Conservation (phyloP, 148 eudicot species). For the Rhododendron williamsianum region DNA sequence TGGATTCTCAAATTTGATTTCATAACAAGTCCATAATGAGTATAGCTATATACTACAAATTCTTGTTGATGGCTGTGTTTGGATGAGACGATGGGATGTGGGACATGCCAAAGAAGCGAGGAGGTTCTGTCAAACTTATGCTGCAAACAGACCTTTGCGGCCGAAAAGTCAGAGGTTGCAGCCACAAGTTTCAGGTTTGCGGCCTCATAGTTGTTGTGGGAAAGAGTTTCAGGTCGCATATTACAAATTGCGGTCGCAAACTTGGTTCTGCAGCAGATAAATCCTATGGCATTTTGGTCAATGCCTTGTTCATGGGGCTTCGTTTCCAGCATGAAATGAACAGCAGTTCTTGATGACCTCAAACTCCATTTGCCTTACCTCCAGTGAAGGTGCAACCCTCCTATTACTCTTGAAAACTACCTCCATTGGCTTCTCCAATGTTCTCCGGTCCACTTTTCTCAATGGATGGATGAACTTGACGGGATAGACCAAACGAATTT, state of each 20-base stretch:
- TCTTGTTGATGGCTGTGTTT: not conserved
- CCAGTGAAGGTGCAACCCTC: not conserved
- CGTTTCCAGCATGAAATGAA: not conserved
- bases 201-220: not conserved
- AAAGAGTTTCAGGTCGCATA: not conserved
- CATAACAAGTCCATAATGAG: not conserved
- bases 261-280: not conserved
- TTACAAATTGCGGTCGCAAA: not conserved
- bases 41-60: not conserved
- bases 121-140: not conserved
- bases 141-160: not conserved
- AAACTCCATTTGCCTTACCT: not conserved
- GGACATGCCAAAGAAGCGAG: not conserved
- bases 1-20: not conserved
- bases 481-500: not conserved
- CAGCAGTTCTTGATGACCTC: not conserved
- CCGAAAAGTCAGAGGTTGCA: not conserved
- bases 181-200: not conserved
- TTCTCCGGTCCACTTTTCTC: not conserved
- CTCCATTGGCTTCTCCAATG: not conserved
- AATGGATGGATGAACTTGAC: not conserved
- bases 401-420: too few relatives aligned
- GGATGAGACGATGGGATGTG: not conserved
- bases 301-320: not conserved
- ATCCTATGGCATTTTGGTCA: not conserved